Evolutionary conservation across 441 rosid species (phyloP), one percentile per base, ranked within the genome.

Genomic region (Flueggea neowawraea): DNA sequence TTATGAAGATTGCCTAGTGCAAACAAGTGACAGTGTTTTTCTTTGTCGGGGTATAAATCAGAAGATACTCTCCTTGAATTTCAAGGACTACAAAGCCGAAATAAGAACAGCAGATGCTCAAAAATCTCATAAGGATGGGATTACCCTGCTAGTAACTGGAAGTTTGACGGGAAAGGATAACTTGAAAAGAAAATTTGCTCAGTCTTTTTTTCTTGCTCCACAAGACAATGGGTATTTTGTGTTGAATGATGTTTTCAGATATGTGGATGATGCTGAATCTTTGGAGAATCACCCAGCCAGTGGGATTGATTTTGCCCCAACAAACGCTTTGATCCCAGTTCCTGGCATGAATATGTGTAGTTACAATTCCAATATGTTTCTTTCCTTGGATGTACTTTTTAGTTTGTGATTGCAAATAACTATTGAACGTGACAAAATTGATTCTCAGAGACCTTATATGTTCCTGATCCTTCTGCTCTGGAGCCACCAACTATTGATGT

Each of bases 141-240:
- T 84, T 61, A 78, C 82, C 52, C 82, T 82, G 66, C 70, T 86
- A 58, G 89, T 86, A 54, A 86, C 89, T 55, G 89, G 91, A 64
- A 73, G 80, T 63, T 76, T 82, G 63, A 76, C 83, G 15, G 84
- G 80, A 73, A 80, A 83, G 79, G 91, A 82, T 62, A 72, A 76
- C 72, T 61, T 82, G 73, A 80, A 64, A 63, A 81, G 82, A 67
- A 86, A 74, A 65, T 86, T 86, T 73, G 69, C 82, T 3, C 91
- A 86, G 62, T 81, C 91, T 32, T 86, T 86, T 70, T 86, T 86
- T 67, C 89, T 86, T 43, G 91, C 91, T 64, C 87, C 89, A 11
- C 89, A 83, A 56, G 84, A 83, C 72, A 78, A 69, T 64, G 91
- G 89, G 13, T 86, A 78, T 66, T 86, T 79, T 68, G 89, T 86